These are phyloP conservation scores for Trifolium fragiferum DNA, from an alignment of 306 rosid species.

Conservation along the genomic window DNA sequence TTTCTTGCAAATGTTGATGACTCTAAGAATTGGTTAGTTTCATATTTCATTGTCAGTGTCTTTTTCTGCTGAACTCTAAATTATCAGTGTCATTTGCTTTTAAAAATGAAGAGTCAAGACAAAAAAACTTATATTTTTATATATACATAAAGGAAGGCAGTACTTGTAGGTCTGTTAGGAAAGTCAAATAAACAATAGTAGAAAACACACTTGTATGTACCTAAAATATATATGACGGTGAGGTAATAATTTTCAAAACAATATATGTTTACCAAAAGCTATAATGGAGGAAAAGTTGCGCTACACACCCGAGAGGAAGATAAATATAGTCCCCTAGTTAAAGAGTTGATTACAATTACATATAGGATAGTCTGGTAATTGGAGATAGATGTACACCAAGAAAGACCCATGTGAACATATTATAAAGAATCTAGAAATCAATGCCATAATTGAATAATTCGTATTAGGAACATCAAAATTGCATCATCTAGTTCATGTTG, in stretches of 20 bases:
- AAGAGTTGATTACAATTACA: constrained; percentile 23
- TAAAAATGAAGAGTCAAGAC: not conserved
- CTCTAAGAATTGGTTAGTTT: constrained; percentile 78
- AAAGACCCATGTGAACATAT: not conserved
- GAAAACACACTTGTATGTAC: not conserved
- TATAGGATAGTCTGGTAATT: constrained; percentile 4
- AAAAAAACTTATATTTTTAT: too few relatives aligned
- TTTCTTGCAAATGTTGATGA: constrained; percentile 84
- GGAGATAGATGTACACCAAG: not conserved
- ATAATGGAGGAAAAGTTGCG: constrained; percentile 3
- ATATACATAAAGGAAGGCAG: too few relatives aligned
- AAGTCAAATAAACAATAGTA: not conserved
- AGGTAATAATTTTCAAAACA: not conserved
- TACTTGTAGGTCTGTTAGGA: not conserved
- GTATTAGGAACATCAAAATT: not conserved
- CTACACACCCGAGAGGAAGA: not conserved
- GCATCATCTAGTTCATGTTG: not conserved
- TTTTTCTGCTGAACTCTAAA: not conserved
- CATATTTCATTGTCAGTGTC: not conserved
- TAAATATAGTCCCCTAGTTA: not conserved
- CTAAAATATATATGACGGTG: not conserved
- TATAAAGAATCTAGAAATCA: not conserved
- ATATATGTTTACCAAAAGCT: not conserved
- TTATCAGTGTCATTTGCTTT: not conserved
- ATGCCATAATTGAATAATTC: not conserved